These are phyloP conservation scores for Puccinia triticina DNA, from an alignment of 1,284 basidiomycete species.

Conservation along the genomic window DNA sequence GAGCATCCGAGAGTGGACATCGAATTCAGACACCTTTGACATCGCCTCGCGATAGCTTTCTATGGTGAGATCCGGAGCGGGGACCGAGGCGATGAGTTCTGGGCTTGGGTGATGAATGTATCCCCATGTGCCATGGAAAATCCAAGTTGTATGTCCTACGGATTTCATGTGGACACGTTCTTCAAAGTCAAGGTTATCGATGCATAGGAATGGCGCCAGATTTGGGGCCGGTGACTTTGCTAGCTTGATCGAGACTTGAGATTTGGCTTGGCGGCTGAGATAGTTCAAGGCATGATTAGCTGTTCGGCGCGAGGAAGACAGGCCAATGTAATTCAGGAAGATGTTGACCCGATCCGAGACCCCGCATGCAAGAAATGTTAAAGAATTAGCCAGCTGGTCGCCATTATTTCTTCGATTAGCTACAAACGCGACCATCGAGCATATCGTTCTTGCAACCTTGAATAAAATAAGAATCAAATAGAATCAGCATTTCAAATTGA, in stretches of 20 bases:
- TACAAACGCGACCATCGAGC: conserved; percentile 12
- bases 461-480: too few species aligned
- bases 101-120: neutral
- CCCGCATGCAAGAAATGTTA: neutral
- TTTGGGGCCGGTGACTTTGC: neutral
- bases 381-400: neutral
- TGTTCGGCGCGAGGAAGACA: neutral
- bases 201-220: neutral
- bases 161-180: conserved; percentile 3
- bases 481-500: too few species aligned
- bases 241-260: neutral
- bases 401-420: neutral
- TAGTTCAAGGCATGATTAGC: neutral
- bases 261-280: neutral
- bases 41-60: too few species aligned
- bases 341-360: neutral
- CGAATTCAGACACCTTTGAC: neutral
- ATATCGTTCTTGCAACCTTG: neutral
- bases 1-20: neutral
- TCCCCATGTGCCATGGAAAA: conserved; percentile 21
- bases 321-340: neutral
- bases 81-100: neutral
- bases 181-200: conserved; percentile 12
- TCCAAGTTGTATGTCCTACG: neutral
- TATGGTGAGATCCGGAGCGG: neutral